Evolutionary conservation across 2,329 filamentous ascomycete genomes (phyloP).

Genomic region (Ophiostoma populinum): DNA sequence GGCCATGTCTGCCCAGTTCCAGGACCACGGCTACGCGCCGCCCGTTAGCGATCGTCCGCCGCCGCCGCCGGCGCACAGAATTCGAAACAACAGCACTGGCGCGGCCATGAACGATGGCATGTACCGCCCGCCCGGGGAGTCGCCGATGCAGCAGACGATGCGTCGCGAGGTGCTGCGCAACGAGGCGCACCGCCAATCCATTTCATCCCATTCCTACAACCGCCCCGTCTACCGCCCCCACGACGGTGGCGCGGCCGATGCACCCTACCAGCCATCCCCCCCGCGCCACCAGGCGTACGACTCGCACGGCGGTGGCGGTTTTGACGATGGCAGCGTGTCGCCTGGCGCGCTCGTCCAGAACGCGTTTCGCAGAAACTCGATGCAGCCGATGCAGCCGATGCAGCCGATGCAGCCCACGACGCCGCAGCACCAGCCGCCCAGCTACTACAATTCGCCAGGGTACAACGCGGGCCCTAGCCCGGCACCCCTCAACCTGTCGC

Average conservation of each 20-base stretch:
- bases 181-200: constrained; percentile 37
- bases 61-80: constrained; percentile 38
- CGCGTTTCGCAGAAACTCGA: constrained; percentile 14
- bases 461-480: constrained; percentile 25
- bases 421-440: constrained; percentile 9
- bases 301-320: constrained; percentile 32
- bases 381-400: constrained; percentile 11
- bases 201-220: constrained; percentile 30
- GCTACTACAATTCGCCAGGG: constrained; percentile 15
- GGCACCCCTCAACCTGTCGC: constrained; percentile 27
- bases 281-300: constrained; percentile 36
- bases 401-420: constrained; percentile 4
- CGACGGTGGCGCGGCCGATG: constrained; percentile 24
- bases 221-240: constrained; percentile 34
- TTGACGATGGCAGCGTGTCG: constrained; percentile 46
- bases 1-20: background rate
- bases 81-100: constrained; percentile 26
- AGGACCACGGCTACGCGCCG: constrained; percentile 3
- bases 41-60: constrained; percentile 28
- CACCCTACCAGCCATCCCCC: constrained; percentile 17
- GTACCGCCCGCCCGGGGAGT: constrained; percentile 24
- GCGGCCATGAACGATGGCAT: constrained; percentile 22
- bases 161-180: constrained; percentile 39
- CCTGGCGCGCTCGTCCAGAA: constrained; percentile 15
- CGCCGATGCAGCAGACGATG: constrained; percentile 28